A percentile compares a stretch with the other conserved stretches of the same genome.
Conservation (phyloP, 768 basidiomycete species). For the Naganishia kalamii region DNA sequence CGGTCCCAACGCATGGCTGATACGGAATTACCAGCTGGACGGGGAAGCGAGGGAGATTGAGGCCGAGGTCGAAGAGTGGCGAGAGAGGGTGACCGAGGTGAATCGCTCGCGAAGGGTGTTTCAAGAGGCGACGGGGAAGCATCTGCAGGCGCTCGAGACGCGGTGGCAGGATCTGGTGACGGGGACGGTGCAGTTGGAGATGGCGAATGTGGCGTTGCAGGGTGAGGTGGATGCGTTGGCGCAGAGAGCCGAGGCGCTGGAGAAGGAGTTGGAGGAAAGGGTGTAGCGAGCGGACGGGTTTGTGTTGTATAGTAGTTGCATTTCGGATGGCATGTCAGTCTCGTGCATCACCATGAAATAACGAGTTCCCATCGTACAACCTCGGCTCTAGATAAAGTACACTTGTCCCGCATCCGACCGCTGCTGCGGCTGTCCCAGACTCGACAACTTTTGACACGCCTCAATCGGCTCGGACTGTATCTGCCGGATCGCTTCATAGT, state of each 20-base stretch:
- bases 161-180: conserved; percentile 91
- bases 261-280: conserved; percentile 35
- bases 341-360: no score
- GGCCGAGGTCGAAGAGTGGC: conserved; percentile 40
- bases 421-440: conserved; percentile 8
- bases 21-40: conserved; percentile 83
- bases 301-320: conserved; percentile 6
- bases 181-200: conserved; percentile 82
- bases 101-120: conserved; percentile 81
- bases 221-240: conserved; percentile 57
- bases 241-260: conserved; percentile 37
- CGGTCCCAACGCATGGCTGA: conserved; percentile 83
- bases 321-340: no score
- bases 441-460: conserved; percentile 66
- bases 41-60: conserved; percentile 65
- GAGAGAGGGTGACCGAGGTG: conserved; percentile 70
- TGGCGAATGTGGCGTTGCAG: conserved; percentile 86
- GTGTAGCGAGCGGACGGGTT: conserved; percentile 21
- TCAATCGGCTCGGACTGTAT: conserved; percentile 66
- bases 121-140: conserved; percentile 70
- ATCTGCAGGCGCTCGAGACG: conserved; percentile 72
- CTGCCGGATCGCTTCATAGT: conserved; percentile 77
- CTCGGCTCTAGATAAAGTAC: conserved; percentile 11
- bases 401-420: background rate
- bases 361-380: background rate